Evolutionary conservation across 2,329 filamentous ascomycete genomes (phyloP), one percentile per base, ranked within the genome.

Genomic region (Geoglossum cookeanum): DNA sequence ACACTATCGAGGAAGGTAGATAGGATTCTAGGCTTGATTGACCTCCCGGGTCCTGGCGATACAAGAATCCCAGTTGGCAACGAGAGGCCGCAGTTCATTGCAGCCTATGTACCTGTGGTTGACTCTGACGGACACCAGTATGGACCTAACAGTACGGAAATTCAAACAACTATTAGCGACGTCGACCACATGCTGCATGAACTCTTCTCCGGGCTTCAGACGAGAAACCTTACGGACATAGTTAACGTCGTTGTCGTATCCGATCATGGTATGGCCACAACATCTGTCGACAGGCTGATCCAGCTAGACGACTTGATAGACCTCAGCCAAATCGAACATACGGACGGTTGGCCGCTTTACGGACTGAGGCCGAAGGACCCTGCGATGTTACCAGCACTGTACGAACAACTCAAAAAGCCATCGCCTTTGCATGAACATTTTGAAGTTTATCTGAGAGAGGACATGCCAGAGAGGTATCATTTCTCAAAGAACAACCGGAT

Each of bases 221-320:
- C 78, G 52, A 82, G 92, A 54, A 96, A 97, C 66, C 72, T 98
- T 55, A 95, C 89, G 0, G 68, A 84, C 22, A 85, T 98, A 59
- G 87, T 97, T 66, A 98, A 98, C 62, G 78, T 98, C 6, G 82
- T 98, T 37, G 78, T 98, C n/a, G 91, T 98, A 1, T 96, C 89
- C 0, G 92, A 98, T 67, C 92, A 98, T 67, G 92, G 92, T 55
- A 98, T 98, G 92, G 92, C 92, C 1, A 94, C 89, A 0, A 97
- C 92, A 0, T 86, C 90, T 59, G 80, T 78, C 0, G 76, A 81
- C 17, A 79, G 92, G 9, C 74, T 97, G 51, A 78, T 97, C 30
- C 92, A 97, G 69, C 75, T 97, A 1, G 92, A 98, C 61, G 88
- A 96, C 65, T 71, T 97, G 3, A 75, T 97, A 52, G 87, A 96